Evolutionary conservation across 2,329 filamentous ascomycete genomes (phyloP).

Genomic region (Pseudocercospora ulei): DNA sequence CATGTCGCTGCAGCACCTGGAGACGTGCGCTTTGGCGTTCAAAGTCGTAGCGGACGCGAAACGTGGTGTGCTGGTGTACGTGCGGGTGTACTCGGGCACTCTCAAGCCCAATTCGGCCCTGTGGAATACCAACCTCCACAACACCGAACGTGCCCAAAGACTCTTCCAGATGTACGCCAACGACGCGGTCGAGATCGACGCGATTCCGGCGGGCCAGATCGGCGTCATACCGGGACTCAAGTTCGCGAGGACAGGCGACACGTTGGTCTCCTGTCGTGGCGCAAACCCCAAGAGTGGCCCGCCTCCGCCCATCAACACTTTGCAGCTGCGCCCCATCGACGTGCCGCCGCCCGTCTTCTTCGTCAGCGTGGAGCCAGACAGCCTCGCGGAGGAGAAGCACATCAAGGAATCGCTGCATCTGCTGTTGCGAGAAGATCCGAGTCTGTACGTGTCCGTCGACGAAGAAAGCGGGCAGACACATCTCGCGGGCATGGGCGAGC

Average conservation of each 20-base stretch:
- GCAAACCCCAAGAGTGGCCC: conserved; percentile 53
- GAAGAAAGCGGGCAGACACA: conserved; percentile 89
- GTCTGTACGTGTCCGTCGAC: conserved; percentile 71
- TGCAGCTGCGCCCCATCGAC: conserved; percentile 78
- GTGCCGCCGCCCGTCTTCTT: conserved; percentile 94
- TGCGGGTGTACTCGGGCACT: conserved; percentile 80
- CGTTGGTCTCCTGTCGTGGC: conserved; percentile 63
- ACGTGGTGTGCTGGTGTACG: conserved; percentile 79
- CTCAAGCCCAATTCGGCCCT: conserved; percentile 63
- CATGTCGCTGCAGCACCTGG: conserved; percentile 50
- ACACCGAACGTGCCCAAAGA: conserved; percentile 69
- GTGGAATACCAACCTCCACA: conserved; percentile 76
- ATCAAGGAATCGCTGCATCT: conserved; percentile 67
- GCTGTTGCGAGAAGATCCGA: conserved; percentile 83
- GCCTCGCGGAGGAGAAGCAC: conserved; percentile 67
- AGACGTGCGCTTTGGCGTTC: conserved; percentile 64
- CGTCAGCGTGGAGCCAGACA: conserved; percentile 76
- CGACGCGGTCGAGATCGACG: conserved; percentile 72
- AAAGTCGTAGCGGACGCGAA: conserved; percentile 86
- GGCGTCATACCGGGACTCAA: conserved; percentile 87
- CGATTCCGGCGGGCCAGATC: conserved; percentile 78
- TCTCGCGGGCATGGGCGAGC: conserved; percentile 88
- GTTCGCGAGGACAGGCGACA: conserved; percentile 86
- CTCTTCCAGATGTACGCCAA: conserved; percentile 84
- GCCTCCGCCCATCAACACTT: conserved; percentile 56